Base-by-base conservation (phyloP, 306 rosid genomes). In the Ceratonia siliqua region DNA sequence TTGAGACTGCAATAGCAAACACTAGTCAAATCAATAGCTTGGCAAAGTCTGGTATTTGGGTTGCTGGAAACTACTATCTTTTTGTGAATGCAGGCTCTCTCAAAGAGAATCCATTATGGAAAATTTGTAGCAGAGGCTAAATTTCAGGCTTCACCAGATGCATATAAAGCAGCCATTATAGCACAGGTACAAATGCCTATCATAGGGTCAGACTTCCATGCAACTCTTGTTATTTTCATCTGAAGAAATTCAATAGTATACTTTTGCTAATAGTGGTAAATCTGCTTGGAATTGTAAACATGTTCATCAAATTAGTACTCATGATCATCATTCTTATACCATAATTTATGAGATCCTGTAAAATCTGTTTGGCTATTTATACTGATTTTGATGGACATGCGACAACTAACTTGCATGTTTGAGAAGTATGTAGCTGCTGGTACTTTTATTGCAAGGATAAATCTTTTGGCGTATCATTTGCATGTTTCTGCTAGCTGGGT, bases 41-140 rank as follows among this genome's bases (percentile, higher is more conserved):
- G 27, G 27, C 21, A 24, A 77, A 48, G 61, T 72, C 56, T 72
- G 73, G 46, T 28, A 42, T 54, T 80, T 25, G 24, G 17, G 18
- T 63, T 39, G 49, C 36, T 63, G 46, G 35, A 42, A 39, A n/a
- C 77, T 78, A 56, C 1, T 56, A 20, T 13, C 6, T n/a, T 67
- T 7, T 52, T 71, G 25, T 75, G 71, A 32, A 77, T 78, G 64
- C 82, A 95, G 98, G 78, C 86, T 55, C 92, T 95, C 30, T 95
- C 99, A 5, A 95, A 90, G 83, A 85, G 99, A 82, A 92, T 92
- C 55, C 99, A 95, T 79, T 95, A 88, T 33, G 99, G 99, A 0
- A 95, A 95, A 74, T 95, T 70, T 72, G 98, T 95, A 6, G 98
- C 99, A 1, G 99, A 95, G 86, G 89, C 93, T 12, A 95, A 95